Conservation (phyloP, 257 asterid species). For the Penstemon newberryi region DNA sequence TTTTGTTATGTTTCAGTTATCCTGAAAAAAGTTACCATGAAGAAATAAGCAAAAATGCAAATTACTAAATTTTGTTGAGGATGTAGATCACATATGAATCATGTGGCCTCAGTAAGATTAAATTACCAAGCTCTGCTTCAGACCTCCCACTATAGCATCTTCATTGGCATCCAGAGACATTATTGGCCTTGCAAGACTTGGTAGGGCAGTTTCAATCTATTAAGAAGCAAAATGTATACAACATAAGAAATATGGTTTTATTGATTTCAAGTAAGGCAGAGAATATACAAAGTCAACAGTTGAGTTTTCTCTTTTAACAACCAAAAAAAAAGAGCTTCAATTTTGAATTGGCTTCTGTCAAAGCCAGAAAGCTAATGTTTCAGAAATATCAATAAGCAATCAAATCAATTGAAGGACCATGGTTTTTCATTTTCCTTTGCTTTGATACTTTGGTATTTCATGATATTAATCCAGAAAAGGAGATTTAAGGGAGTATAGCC, state of each 20-base stretch:
- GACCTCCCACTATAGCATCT: conserved; percentile 90
- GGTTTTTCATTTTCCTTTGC: not conserved
- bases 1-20: not conserved
- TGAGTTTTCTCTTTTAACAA: not conserved
- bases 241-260: conserved; percentile 27
- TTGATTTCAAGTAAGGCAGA: conserved; percentile 18
- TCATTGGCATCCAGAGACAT: conserved; percentile 92
- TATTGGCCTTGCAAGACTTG: conserved; percentile 89
- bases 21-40: not conserved
- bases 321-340: not conserved
- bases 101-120: conserved; percentile 26
- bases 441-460: conserved; percentile 9
- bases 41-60: not conserved
- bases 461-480: not conserved
- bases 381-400: conserved; percentile 12
- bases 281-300: conserved; percentile 7
- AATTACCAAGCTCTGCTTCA: conserved; percentile 93
- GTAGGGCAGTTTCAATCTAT: conserved; percentile 94
- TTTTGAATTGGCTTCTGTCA: not conserved
- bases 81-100: conserved; percentile 5
- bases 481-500: not conserved
- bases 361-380: conserved; percentile 5
- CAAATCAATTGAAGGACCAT: not conserved
- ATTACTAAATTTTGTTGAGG: not conserved
- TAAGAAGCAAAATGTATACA: conserved; percentile 37